A percentile compares a stretch with the other conserved stretches of the same genome.
These are phyloP conservation scores for Exophiala aquamarina DNA, from an alignment of 2,329 filamentous ascomycete species.

Conservation along the genomic window DNA sequence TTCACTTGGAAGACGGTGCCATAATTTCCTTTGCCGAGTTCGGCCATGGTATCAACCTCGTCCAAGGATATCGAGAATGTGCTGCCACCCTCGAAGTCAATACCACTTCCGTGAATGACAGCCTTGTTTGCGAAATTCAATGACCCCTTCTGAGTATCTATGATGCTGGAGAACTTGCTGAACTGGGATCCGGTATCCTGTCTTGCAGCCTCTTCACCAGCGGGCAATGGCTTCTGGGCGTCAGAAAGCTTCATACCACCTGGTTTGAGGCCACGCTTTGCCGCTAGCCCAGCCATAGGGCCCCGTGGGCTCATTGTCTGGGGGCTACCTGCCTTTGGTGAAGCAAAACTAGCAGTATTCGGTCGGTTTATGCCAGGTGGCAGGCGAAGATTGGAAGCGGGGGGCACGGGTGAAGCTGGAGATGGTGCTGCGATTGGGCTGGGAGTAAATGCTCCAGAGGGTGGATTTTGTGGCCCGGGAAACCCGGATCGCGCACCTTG, in stretches of 20 bases:
- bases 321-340: constrained; percentile 38
- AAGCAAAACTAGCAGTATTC: constrained; percentile 34
- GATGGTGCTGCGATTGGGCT: constrained; percentile 31
- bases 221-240: constrained; percentile 49
- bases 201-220: constrained; percentile 16
- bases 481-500: constrained; percentile 26
- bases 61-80: constrained; percentile 94
- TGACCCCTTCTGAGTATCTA: constrained; percentile 88
- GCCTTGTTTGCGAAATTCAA: constrained; percentile 93
- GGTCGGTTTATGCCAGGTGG: constrained; percentile 29
- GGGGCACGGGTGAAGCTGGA: constrained; percentile 14
- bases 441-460: constrained; percentile 10
- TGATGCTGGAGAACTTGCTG: constrained; percentile 74
- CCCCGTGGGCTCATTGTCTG: constrained; percentile 33
- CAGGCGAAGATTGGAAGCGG: constrained; percentile 16
- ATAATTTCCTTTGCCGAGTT: constrained; percentile 97
- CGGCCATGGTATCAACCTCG: constrained; percentile 88
- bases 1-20: constrained; percentile 96
- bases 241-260: constrained; percentile 50
- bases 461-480: constrained; percentile 20
- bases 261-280: constrained; percentile 46
- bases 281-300: constrained; percentile 46
- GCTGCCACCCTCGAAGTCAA: constrained; percentile 86
- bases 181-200: constrained; percentile 49
- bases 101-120: constrained; percentile 80